These are phyloP conservation scores for Vanrija humicola DNA, from an alignment of 1,284 basidiomycete species.

Conservation along the genomic window DNA sequence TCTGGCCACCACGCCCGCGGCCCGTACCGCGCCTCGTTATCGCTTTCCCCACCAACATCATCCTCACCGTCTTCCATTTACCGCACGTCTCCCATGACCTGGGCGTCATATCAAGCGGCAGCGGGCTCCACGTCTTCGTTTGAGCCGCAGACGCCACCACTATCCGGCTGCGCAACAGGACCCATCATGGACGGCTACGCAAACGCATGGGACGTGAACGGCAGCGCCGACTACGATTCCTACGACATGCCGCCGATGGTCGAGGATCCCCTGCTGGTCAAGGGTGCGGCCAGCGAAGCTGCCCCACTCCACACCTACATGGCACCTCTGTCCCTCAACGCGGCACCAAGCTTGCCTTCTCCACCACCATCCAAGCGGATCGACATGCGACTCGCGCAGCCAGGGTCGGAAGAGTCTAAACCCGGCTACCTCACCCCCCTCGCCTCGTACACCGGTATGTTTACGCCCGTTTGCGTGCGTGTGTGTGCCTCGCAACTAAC, in stretches of 20 bases:
- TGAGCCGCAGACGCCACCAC: conserved; percentile 17
- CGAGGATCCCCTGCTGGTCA: conserved; percentile 14
- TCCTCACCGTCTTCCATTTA: conserved; percentile 9
- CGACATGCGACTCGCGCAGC: conserved; percentile 41
- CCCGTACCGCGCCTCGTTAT: conserved; percentile 13
- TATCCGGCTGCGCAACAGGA: not conserved
- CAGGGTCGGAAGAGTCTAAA: conserved; percentile 32
- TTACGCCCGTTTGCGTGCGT: no score
- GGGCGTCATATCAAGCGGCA: conserved; percentile 1
- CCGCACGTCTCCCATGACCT: conserved; percentile 18
- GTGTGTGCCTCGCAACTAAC: conserved; percentile 9
- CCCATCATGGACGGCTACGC: conserved; percentile 12
- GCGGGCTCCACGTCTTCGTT: conserved; percentile 4
- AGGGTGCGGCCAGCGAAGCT: conserved; percentile 9
- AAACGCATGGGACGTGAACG: conserved; percentile 1
- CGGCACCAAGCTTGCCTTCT: conserved; percentile 1
- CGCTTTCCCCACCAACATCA: conserved; percentile 14
- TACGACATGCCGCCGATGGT: not conserved
- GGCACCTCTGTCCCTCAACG: conserved; percentile 12
- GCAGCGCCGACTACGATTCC: conserved; percentile 5
- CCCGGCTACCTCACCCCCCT: conserved; percentile 39
- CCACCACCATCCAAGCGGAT: conserved; percentile 19
- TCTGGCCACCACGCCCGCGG: not conserved
- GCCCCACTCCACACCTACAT: conserved; percentile 13
- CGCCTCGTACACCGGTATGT: conserved; percentile 40